phyloP scores from a whole-genome alignment of 108 stramenopile species.

The Nannochloropsis granulata region DNA sequence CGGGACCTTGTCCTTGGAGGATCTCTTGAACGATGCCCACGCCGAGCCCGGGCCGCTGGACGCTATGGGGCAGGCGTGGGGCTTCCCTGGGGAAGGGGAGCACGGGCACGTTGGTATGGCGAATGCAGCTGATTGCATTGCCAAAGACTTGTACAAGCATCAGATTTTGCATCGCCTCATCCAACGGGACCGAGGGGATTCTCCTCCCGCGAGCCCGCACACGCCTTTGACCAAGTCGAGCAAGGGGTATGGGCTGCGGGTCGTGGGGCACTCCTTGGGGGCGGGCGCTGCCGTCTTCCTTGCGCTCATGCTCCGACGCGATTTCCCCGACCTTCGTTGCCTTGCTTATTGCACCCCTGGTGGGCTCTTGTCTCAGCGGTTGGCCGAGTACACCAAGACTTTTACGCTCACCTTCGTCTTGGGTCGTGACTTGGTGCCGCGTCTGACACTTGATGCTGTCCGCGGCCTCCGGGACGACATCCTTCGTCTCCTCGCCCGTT shows the following conservation, averaged over 20 bases:
- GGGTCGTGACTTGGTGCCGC: background rate
- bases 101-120: conserved; percentile 71
- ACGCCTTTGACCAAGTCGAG: background rate
- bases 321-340: conserved; percentile 56
- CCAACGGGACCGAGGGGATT: conserved; percentile 39
- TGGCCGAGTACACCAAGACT: conserved; percentile 43
- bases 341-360: conserved; percentile 74
- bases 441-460: background rate
- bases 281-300: conserved; percentile 71
- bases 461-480: background rate
- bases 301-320: conserved; percentile 53
- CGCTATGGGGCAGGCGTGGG: conserved; percentile 47
- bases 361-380: conserved; percentile 58
- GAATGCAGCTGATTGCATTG: conserved; percentile 55
- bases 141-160: conserved; percentile 4
- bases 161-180: conserved; percentile 48
- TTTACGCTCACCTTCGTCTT: background rate
- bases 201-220: conserved; percentile 3
- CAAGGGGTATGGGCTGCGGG: conserved; percentile 46
- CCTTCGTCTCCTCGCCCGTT: background rate
- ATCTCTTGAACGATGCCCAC: conserved; percentile 77
- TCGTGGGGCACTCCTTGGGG: conserved; percentile 85
- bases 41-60: conserved; percentile 64
- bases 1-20: conserved; percentile 83
- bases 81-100: conserved; percentile 61